phyloP scores from a whole-genome alignment of 2,329 filamentous ascomycete genomes.

The Diaporthe batatas region DNA sequence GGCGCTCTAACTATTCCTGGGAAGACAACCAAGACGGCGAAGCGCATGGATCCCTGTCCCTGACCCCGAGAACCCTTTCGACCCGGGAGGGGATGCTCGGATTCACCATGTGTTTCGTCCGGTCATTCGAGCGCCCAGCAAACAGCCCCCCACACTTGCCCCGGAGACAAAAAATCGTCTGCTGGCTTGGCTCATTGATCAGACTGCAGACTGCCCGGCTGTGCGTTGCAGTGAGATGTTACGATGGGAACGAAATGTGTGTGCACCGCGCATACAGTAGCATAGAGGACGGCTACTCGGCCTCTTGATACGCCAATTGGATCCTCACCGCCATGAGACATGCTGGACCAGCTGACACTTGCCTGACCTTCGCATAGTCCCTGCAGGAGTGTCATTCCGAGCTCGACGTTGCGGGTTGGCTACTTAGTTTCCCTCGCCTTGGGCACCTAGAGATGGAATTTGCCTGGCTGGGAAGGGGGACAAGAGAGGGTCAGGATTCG shows the following conservation, averaged over 20 bases:
- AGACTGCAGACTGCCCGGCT: constrained; percentile 5
- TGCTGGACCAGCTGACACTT: constrained; percentile 11
- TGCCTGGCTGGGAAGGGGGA: constrained; percentile 8
- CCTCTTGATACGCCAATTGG: constrained; percentile 28
- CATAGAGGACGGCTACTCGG: constrained; percentile 16
- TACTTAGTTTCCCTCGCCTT: background rate
- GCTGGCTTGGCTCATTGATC: constrained; percentile 16
- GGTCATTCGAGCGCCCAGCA: constrained; percentile 24
- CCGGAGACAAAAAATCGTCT: constrained; percentile 17
- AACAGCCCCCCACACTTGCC: constrained; percentile 20
- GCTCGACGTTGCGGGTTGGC: background rate
- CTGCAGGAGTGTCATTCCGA: constrained; percentile 6
- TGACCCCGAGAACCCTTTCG: constrained; percentile 25
- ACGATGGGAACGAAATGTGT: constrained; percentile 6
- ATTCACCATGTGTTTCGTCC: constrained; percentile 26
- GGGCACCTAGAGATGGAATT: constrained; percentile 7
- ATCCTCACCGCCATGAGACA: constrained; percentile 29
- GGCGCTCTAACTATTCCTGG: constrained; percentile 15
- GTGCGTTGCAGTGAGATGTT: constrained; percentile 20
- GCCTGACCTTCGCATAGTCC: constrained; percentile 1
- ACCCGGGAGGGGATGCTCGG: constrained; percentile 26
- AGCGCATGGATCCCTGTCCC: constrained; percentile 24
- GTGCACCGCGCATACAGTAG: constrained; percentile 9
- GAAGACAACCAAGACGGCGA: constrained; percentile 30
- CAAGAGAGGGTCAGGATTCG: constrained; percentile 18